Percentiles rank a stretch among this genome's conserved stretches.
phyloP scores from a whole-genome alignment of 192 early-diverging fungal species.

The Backusella australiensis region DNA sequence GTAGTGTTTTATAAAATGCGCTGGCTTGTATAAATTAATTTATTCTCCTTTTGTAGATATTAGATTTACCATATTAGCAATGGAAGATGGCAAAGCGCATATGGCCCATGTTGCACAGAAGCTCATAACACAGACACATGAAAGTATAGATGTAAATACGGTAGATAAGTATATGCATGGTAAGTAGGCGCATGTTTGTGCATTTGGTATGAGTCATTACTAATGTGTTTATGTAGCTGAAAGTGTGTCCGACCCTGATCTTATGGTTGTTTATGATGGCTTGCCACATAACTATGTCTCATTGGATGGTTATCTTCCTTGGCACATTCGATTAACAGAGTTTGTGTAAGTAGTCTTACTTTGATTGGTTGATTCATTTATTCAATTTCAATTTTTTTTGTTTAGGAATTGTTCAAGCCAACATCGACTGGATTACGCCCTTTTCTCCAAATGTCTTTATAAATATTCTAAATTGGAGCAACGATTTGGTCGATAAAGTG shows the following conservation, averaged over 20 bases:
- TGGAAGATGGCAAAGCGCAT: constrained; percentile 9
- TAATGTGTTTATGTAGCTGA: not conserved
- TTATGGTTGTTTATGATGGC: constrained; percentile 33
- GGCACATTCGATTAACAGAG: constrained; percentile 34
- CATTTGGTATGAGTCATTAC: constrained; percentile 6
- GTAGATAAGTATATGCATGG: constrained; percentile 51
- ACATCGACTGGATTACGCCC: not conserved
- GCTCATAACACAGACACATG: not conserved
- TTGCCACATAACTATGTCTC: constrained; percentile 34
- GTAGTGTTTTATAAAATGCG: not conserved
- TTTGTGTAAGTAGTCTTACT: constrained; percentile 15
- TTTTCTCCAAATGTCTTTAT: constrained; percentile 16
- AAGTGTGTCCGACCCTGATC: constrained; percentile 24
- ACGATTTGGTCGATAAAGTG: constrained; percentile 18
- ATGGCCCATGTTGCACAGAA: constrained; percentile 5
- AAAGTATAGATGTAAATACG: constrained; percentile 35
- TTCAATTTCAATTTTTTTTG: not conserved
- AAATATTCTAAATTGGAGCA: constrained; percentile 16
- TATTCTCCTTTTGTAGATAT: constrained; percentile 4
- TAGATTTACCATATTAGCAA: constrained; percentile 11
- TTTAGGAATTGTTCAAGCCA: constrained; percentile 6
- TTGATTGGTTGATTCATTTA: not conserved
- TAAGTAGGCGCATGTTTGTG: constrained; percentile 13
- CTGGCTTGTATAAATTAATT: not conserved
- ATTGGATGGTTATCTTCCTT: constrained; percentile 34